phyloP scores from a whole-genome alignment of 2,329 filamentous ascomycete species.

The Epichloe brachyelytri region DNA sequence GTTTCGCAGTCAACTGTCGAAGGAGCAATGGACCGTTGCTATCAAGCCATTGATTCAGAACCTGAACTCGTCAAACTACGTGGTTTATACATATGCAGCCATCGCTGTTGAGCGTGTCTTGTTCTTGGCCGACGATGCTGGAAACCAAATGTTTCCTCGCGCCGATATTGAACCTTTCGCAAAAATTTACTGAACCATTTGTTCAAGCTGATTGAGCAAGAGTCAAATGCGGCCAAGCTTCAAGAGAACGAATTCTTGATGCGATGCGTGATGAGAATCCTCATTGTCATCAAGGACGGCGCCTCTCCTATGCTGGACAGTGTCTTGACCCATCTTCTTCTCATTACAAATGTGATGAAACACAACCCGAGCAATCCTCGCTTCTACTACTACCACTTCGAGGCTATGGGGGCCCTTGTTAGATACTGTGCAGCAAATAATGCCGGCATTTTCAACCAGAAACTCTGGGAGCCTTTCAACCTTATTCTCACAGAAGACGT shows the following conservation, averaged over 20 bases:
- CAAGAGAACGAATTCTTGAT: conserved; percentile 99
- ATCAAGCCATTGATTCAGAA: conserved; percentile 87
- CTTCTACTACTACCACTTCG: conserved; percentile 98
- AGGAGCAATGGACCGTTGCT: conserved; percentile 81
- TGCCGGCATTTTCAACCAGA: conserved; percentile 62
- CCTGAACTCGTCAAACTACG: conserved; percentile 79
- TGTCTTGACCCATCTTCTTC: conserved; percentile 72
- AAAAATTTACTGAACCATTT: conserved; percentile 77
- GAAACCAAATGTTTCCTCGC: conserved; percentile 67
- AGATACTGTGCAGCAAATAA: conserved; percentile 50
- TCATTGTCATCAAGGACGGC: conserved; percentile 84
- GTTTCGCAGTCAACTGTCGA: conserved; percentile 88
- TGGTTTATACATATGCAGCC: conserved; percentile 93
- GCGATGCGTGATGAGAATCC: conserved; percentile 94
- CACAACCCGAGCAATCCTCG: conserved; percentile 92
- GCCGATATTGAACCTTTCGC: conserved; percentile 68
- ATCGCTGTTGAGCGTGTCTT: conserved; percentile 92
- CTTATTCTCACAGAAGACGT: conserved; percentile 70
- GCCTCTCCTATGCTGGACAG: conserved; percentile 61
- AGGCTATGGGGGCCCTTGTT: conserved; percentile 82
- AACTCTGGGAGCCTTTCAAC: conserved; percentile 74
- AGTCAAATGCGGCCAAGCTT: conserved; percentile 75
- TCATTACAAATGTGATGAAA: conserved; percentile 83
- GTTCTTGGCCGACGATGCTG: conserved; percentile 64
- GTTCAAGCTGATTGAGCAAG: conserved; percentile 81